phyloP scores from a whole-genome alignment of 768 basidiomycete genomes.

The Boletus rubroflammeus region DNA sequence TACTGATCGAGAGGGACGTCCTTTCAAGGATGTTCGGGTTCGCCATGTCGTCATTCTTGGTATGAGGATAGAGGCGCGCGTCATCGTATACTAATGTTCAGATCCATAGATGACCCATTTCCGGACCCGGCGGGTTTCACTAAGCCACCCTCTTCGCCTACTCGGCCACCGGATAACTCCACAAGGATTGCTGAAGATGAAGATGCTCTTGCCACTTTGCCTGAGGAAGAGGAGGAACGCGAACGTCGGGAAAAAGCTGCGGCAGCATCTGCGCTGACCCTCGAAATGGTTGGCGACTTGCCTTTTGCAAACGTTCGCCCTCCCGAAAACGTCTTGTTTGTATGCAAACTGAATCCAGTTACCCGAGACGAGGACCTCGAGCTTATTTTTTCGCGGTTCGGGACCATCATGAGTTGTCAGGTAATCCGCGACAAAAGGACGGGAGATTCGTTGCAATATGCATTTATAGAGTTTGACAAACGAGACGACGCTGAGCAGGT shows the following conservation, averaged over 20 bases:
- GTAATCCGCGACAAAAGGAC: slow-evolving; percentile 95
- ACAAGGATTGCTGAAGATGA: slow-evolving; percentile 95
- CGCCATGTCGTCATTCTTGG: slow-evolving; percentile 94
- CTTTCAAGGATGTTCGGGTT: slow-evolving; percentile 92
- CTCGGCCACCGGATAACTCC: slow-evolving; percentile 76
- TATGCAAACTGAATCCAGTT: slow-evolving; percentile 96
- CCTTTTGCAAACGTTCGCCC: slow-evolving; percentile 98
- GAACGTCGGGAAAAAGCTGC: slow-evolving; percentile 85
- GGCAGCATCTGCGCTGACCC: slow-evolving; percentile 86
- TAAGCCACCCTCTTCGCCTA: slow-evolving; percentile 72
- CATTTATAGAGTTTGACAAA: slow-evolving; percentile 97
- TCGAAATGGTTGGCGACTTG: slow-evolving; percentile 99
- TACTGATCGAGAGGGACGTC: slow-evolving; percentile 82
- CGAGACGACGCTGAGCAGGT: slow-evolving; percentile 93
- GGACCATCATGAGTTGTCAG: slow-evolving; percentile 94
- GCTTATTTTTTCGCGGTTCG: slow-evolving; percentile 95
- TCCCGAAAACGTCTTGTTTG: slow-evolving; percentile 97
- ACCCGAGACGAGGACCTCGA: slow-evolving; percentile 96
- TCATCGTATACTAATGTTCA: slow-evolving; percentile 1
- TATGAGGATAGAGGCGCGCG: slow-evolving; percentile 29
- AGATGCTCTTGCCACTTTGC: slow-evolving; percentile 75
- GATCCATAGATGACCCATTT: slow-evolving; percentile 82
- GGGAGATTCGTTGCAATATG: slow-evolving; percentile 95
- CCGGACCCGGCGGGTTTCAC: slow-evolving; percentile 78
- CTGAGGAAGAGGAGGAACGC: slow-evolving; percentile 83